Base-by-base conservation (phyloP, 108 stramenopile genomes). In the Nitzschia palea region DNA sequence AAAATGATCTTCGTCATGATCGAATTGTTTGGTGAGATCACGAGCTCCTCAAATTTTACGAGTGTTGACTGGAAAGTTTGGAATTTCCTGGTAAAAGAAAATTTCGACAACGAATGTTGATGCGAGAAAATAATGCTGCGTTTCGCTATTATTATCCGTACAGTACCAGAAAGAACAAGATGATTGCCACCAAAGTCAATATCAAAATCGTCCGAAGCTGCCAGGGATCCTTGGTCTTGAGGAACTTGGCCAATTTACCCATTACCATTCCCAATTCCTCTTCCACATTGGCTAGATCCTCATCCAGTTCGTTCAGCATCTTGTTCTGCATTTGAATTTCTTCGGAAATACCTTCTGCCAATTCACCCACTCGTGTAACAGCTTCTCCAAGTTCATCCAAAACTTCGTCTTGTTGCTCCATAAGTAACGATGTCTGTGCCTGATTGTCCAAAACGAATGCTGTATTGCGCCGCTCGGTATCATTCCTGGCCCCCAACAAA, bases 181-280 rank as follows among this genome's bases (percentile, higher is more conserved):
- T 66, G 42, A 95, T 42, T 10, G 79, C 84, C 55, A 82, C 79
- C 62, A 85, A 58, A 30, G 70, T 72, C 44, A 95, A 63, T n/a
- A 75, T 60, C 35, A 91, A 32, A 44, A 95, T 95, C 33, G 87
- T 84, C 42, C 85, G 70, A 31, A 95, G 79, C 55, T 91, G 88
- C 70, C 87, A 86, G 47, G 73, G 72, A 66, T 84, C 76, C 79
- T 91, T 95, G 9, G 94, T 95, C 70, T 90, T 88, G 29, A 95
- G 68, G 44, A 95, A 73, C 57, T 89, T 90, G 26, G 83, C 85
- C 47, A 95, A 52, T 60, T 95, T 95, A 42, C 94, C 94, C 89
- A 95, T 90, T 12, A 95, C 94, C 55, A 89, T 62, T 15, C 94
- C 94, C 51, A 95, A 65, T 51, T 91, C 77, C 52, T 91, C 89